A percentile compares a stretch with the other conserved stretches of the same genome.
These are phyloP conservation scores for Penicillium mononematosum DNA, from an alignment of 495 filamentous ascomycete species.

Conservation along the genomic window DNA sequence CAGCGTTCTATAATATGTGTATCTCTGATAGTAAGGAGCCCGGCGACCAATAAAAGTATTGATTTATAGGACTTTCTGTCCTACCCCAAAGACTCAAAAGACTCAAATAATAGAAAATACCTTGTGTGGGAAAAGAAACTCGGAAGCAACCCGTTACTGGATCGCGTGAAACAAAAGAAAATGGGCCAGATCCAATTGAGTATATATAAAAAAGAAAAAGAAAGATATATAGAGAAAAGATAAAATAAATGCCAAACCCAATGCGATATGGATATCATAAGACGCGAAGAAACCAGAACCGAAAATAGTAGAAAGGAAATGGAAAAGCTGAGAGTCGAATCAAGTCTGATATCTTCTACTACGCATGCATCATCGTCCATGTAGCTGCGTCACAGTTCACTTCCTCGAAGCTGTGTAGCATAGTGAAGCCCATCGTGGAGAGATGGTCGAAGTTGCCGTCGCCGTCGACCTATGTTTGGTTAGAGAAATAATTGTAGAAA, in stretches of 20 bases:
- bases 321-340: constrained; percentile 12
- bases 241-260: constrained; percentile 14
- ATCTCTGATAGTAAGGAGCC: not conserved
- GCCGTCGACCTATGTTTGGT: constrained; percentile 57
- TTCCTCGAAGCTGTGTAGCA: constrained; percentile 76
- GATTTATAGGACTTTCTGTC: constrained; percentile 12
- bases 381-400: constrained; percentile 72
- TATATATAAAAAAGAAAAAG: not conserved
- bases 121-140: not conserved
- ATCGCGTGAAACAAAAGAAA: not conserved
- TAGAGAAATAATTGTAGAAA: constrained; percentile 18
- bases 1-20: too few relatives aligned
- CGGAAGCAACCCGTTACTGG: not conserved
- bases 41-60: not conserved
- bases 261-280: constrained; percentile 37
- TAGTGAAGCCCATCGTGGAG: constrained; percentile 71
- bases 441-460: constrained; percentile 71
- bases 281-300: constrained; percentile 1
- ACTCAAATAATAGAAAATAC: constrained; percentile 1
- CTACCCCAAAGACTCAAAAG: constrained; percentile 14
- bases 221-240: not conserved
- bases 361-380: constrained; percentile 56
- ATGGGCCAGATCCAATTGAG: not conserved
- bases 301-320: constrained; percentile 9
- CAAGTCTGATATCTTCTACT: constrained; percentile 16